phyloP scores from a whole-genome alignment of 2,329 filamentous ascomycete species.

The Neonectria magnoliae region DNA sequence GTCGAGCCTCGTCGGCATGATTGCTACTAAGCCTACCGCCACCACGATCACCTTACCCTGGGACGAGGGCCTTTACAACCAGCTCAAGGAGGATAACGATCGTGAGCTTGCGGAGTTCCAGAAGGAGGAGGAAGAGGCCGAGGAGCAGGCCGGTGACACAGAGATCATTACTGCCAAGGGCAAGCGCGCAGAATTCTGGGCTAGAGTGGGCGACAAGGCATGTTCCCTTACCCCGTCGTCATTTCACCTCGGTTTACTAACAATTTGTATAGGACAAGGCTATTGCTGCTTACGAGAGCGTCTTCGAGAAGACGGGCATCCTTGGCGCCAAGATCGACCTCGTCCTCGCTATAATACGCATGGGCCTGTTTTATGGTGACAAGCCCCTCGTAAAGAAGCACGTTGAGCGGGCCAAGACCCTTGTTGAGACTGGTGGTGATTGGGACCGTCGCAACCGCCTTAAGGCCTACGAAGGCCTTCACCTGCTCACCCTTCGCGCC shows the following conservation, averaged over 20 bases:
- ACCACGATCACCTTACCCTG: constrained; percentile 79
- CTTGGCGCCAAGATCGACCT: constrained; percentile 97
- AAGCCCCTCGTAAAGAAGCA: constrained; percentile 93
- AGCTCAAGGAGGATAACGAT: constrained; percentile 80
- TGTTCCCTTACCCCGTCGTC: constrained; percentile 21
- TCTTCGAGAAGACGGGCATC: constrained; percentile 97
- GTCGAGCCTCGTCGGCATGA: constrained; percentile 77
- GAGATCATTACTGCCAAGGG: constrained; percentile 92
- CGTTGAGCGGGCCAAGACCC: constrained; percentile 85
- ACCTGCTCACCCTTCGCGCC: constrained; percentile 90
- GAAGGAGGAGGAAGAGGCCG: constrained; percentile 92
- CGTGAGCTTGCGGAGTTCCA: constrained; percentile 79
- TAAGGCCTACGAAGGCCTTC: constrained; percentile 97
- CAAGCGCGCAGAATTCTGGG: constrained; percentile 96
- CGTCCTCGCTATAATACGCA: constrained; percentile 93
- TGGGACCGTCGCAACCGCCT: constrained; percentile 98
- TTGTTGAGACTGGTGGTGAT: constrained; percentile 95
- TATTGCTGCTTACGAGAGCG: constrained; percentile 88
- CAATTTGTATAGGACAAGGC: constrained; percentile 79
- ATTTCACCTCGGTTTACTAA: constrained; percentile 26
- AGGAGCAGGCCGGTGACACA: constrained; percentile 95
- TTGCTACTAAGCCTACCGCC: constrained; percentile 75
- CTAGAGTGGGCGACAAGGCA: constrained; percentile 95
- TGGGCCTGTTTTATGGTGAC: constrained; percentile 96
- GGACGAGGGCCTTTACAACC: constrained; percentile 89